Evolutionary conservation across 331 rosid genomes (phyloP).

Genomic region (Cydonia oblonga): DNA sequence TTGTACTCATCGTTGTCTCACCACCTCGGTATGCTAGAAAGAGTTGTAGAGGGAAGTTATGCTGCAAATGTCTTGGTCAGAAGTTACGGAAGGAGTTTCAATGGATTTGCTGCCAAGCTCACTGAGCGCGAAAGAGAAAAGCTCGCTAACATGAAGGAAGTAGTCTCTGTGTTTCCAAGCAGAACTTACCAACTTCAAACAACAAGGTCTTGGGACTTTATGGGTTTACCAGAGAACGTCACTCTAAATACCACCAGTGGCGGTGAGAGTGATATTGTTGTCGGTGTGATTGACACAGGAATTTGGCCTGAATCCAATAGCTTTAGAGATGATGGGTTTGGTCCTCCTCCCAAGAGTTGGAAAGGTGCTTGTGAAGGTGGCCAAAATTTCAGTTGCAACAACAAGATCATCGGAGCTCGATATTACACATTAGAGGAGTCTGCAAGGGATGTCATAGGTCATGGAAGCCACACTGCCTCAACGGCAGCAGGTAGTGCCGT

Average conservation of each 20-base stretch:
- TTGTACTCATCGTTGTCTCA: constrained; percentile 12
- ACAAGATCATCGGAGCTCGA: constrained; percentile 28
- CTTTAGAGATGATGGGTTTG: constrained; percentile 4
- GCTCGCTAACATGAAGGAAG: no score
- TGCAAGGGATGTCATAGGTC: neutral
- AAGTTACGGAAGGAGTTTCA: constrained; percentile 16
- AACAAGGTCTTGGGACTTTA: no score
- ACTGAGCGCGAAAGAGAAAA: constrained; percentile 2
- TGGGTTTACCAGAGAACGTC: no score
- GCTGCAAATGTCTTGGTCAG: neutral
- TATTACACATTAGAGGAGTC: neutral
- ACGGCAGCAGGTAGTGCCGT: constrained; percentile 22
- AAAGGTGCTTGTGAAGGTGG: constrained; percentile 26
- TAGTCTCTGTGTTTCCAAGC: no score
- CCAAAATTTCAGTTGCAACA: constrained; percentile 19
- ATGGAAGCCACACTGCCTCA: constrained; percentile 21
- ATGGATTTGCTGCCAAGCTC: constrained; percentile 33
- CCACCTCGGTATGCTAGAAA: constrained; percentile 20
- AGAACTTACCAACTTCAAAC: neutral
- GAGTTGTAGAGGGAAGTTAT: neutral
- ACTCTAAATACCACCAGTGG: no score
- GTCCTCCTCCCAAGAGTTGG: constrained; percentile 31
- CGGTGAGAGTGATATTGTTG: no score
- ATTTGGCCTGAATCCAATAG: constrained; percentile 34
- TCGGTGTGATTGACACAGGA: constrained; percentile 27